Evolutionary conservation across 1,284 basidiomycete genomes (phyloP).

Genomic region (Coniophora puteana): DNA sequence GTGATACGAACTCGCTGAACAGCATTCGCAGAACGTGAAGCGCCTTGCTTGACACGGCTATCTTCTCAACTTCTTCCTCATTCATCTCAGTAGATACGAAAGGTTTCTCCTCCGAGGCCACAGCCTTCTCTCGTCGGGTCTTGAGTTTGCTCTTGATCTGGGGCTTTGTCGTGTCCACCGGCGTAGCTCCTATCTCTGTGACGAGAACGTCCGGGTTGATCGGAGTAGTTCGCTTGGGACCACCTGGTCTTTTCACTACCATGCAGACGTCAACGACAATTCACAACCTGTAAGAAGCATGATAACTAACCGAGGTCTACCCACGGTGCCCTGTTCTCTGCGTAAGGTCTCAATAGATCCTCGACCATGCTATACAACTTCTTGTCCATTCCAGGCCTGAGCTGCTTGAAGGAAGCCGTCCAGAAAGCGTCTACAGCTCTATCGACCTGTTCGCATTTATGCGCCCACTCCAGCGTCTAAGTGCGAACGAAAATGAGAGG

Average conservation of each 20-base stretch:
- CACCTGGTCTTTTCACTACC: too few species aligned
- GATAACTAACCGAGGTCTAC: neutral
- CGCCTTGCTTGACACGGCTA: too few species aligned
- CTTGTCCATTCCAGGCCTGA: neutral
- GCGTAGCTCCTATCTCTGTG: neutral
- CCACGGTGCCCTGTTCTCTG: neutral
- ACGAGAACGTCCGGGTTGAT: neutral
- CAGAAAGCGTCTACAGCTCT: neutral
- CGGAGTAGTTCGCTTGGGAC: neutral
- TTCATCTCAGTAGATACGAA: too few species aligned
- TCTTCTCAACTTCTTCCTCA: too few species aligned
- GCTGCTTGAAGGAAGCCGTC: neutral
- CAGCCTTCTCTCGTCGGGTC: too few species aligned
- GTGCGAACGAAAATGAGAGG: neutral
- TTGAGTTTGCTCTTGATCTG: too few species aligned
- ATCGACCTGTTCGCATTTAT: conserved; percentile 2
- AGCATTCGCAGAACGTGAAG: too few species aligned
- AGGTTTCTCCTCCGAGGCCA: too few species aligned
- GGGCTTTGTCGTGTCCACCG: neutral
- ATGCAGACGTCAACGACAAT: neutral
- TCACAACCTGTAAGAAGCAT: neutral
- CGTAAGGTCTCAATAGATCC: neutral
- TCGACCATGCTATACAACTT: neutral
- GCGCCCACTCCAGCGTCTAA: conserved; percentile 2
- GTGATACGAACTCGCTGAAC: too few species aligned